Evolutionary conservation across 2,329 filamentous ascomycete species (phyloP), one percentile per base, ranked within the genome.

Genomic region (Fusarium hainanense): DNA sequence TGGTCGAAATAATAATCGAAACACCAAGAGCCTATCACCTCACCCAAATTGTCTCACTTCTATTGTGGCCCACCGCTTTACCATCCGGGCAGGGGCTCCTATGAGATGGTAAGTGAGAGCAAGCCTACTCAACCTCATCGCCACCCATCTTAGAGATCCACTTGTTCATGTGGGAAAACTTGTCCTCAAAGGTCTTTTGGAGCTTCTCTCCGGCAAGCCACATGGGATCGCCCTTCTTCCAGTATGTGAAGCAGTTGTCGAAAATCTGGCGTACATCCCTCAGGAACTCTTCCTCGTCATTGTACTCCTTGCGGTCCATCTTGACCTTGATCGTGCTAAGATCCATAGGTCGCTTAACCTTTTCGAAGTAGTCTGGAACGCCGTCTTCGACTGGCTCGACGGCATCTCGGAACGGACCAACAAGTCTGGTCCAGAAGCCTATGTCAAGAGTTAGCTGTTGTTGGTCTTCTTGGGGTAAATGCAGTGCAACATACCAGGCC

Each of bases 361-460:
- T 88, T 13, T 87, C 83, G 23, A 88, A 79, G 77, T 90, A 90
- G 74, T 90, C 87, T 4, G 87, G 88, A 4, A 89, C 86, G 20
- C 85, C 85, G 68, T 90, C 87, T 40, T 82, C 80, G 5, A 79
- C 74, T 1, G 88, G 88, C 60, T 88, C 83, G 9, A 90, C 88
- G 0, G 88, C 85, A 25, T 89, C 84, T 46, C 84, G 85, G 77
- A 90, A 90, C 0, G 87, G 87, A 0, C 87, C 87, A 5, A 90
- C 88, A 1, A 90, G 82, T n/a, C 88, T 85, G 0, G 88, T 90
- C 88, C 88, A 90, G 76, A 88, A 90, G 9, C 88, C 88, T 89
- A 41, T 40, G 23, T 43, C 14, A n/a, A 30, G 12, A 30, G 54
- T 71, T 57, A 70, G 62, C 30, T 40, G 25, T 18, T 10, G 2